Evolutionary conservation across 2,329 filamentous ascomycete genomes (phyloP).

Genomic region (Trichoderma sp.): DNA sequence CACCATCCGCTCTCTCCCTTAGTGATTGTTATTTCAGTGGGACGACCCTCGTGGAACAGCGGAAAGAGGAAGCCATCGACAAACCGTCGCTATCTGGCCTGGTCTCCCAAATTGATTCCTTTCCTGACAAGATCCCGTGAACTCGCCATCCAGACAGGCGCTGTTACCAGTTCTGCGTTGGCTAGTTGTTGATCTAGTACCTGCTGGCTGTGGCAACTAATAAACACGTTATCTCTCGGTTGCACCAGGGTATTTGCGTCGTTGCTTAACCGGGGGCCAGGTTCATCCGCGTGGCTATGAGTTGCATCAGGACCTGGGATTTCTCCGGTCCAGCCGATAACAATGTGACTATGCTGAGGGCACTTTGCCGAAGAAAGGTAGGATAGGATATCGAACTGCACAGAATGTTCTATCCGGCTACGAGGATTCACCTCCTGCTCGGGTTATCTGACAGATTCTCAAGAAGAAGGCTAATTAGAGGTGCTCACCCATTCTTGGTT

Average conservation of each 20-base stretch:
- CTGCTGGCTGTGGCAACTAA: background rate
- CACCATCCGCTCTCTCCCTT: slow-evolving; percentile 64
- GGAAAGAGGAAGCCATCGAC: background rate
- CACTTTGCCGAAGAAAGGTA: background rate
- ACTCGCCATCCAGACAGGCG: background rate
- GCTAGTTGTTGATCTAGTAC: background rate
- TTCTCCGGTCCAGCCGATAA: background rate
- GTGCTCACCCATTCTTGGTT: background rate
- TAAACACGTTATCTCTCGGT: background rate
- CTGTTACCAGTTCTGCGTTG: background rate
- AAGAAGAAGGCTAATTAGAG: background rate
- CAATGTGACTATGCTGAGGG: background rate
- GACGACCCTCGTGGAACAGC: background rate
- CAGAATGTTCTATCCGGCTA: background rate
- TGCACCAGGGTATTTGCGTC: background rate
- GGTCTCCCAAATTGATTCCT: background rate
- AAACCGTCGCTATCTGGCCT: background rate
- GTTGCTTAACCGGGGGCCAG: background rate
- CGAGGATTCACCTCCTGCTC: background rate
- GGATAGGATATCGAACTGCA: background rate
- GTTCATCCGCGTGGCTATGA: background rate
- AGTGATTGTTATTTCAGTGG: background rate
- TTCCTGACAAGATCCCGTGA: background rate
- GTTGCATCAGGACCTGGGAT: background rate
- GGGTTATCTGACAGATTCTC: background rate